Evolutionary conservation across 2,329 filamentous ascomycete genomes (phyloP), one percentile per base, ranked within the genome.

Genomic region (Colletotrichum spinosum): DNA sequence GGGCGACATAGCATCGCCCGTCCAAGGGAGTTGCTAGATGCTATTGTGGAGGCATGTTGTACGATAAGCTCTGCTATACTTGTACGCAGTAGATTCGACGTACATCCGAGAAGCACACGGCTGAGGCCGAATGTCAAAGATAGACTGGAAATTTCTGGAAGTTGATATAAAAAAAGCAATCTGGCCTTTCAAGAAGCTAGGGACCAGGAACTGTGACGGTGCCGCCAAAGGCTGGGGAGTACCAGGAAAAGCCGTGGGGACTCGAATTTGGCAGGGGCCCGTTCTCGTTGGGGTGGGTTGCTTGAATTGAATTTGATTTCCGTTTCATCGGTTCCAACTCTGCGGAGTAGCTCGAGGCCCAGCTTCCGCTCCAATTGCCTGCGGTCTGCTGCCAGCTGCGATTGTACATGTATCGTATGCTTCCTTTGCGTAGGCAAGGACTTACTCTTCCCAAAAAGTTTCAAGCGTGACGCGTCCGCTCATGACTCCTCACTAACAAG

Each of bases 101-200:
- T 44, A 8, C 51, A 25, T 10, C 15, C 12, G 9, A 34, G 44
- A 35, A 38, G 44, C 12, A 12, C 12, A 11, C 25, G 35, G 38
- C 9, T 2, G 46, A 15, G 46, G 41, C 25, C 15, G 25, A 17
- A 44, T 8, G 48, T 44, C 11, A 15, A 17, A 35, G 13, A 13
- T 53, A 34, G 52, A 56, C 52, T 62, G 33, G 51, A 53, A 65
- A 53, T 34, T 62, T 53, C 62, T 62, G 52, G 45, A 62, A 65
- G 17, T 13, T 15, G 1, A 17, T 25, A n/a, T 11, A 38, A 52
- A 38, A 13, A 13, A 49, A 34, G 33, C 58, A 38, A 65, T 53
- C 41, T 56, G 62, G 42, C 58, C 48, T 61, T 11, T 65, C n/a
- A 42, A 4, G 55, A 58, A 58, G 55, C 48, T 35, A 62, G 62